Evolutionary conservation across 441 rosid species (phyloP).

Genomic region (Gossypium schwendimanii): DNA sequence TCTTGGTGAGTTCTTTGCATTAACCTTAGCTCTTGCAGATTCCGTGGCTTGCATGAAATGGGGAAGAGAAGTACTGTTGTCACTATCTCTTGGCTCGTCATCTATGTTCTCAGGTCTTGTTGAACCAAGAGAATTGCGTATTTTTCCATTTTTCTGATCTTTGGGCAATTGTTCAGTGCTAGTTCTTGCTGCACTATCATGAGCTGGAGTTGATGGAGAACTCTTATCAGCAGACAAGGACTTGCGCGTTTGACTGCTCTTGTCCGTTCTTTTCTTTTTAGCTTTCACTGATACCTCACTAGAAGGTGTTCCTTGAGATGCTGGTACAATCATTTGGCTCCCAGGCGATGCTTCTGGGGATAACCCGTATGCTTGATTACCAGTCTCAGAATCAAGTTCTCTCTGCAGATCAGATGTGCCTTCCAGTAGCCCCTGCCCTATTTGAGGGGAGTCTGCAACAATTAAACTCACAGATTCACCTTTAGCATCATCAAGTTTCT

Average conservation of each 20-base stretch:
- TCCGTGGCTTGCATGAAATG: slow-evolving; percentile 93
- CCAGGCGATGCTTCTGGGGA: slow-evolving; percentile 62
- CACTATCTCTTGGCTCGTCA: slow-evolving; percentile 69
- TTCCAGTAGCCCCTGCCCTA: slow-evolving; percentile 29
- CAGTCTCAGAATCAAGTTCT: slow-evolving; percentile 31
- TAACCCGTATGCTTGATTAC: slow-evolving; percentile 32
- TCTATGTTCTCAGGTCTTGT: slow-evolving; percentile 32
- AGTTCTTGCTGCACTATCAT: slow-evolving; percentile 45
- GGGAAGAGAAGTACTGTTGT: slow-evolving; percentile 64
- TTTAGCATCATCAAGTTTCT: slow-evolving; percentile 26
- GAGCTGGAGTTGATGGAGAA: slow-evolving; percentile 49
- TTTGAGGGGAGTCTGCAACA: slow-evolving; percentile 25
- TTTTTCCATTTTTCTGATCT: slow-evolving; percentile 60
- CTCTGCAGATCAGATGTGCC: slow-evolving; percentile 32
- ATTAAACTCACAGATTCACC: slow-evolving; percentile 29
- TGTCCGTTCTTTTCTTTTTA: slow-evolving; percentile 40
- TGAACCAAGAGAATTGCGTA: slow-evolving; percentile 63
- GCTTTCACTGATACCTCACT: slow-evolving; percentile 62
- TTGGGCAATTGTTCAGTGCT: slow-evolving; percentile 43
- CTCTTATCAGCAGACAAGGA: slow-evolving; percentile 43
- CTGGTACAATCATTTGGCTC: slow-evolving; percentile 57
- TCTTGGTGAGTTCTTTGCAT: slow-evolving; percentile 76
- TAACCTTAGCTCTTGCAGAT: slow-evolving; percentile 84
- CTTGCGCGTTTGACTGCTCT: slow-evolving; percentile 54
- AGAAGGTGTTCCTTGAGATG: slow-evolving; percentile 80